Conservation (phyloP, 805 yeast genomes). For the Saturnispora hagleri region DNA sequence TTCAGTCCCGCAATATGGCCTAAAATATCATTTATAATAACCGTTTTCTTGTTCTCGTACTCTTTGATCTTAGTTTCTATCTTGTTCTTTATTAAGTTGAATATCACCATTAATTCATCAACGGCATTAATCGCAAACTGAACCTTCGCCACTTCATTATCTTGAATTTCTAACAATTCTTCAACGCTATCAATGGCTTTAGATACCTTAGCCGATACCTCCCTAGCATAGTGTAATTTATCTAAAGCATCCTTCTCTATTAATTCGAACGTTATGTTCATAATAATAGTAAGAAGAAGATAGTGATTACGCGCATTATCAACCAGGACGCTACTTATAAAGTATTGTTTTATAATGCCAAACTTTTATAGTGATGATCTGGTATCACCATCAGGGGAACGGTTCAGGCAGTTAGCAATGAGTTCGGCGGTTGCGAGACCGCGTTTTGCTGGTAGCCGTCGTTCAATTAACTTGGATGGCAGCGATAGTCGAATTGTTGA, state of each 20-base stretch:
- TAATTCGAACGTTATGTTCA: constrained; percentile 26
- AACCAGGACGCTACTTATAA: not conserved
- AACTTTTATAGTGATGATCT: not conserved
- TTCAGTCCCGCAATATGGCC: constrained; percentile 29
- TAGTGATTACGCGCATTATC: not conserved
- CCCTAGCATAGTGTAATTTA: constrained; percentile 40
- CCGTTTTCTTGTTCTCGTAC: constrained; percentile 19
- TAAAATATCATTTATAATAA: constrained; percentile 17
- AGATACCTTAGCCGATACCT: constrained; percentile 44
- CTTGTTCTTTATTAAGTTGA: constrained; percentile 28
- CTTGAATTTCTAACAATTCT: constrained; percentile 31
- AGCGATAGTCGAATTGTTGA: not conserved
- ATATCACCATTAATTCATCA: constrained; percentile 37
- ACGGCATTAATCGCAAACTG: constrained; percentile 38
- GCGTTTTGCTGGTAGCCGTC: not conserved
- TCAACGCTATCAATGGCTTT: constrained; percentile 29
- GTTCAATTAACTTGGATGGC: not conserved
- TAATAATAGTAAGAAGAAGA: not conserved
- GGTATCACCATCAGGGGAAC: not conserved
- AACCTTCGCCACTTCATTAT: constrained; percentile 34
- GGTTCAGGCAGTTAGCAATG: not conserved
- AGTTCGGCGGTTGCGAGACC: not conserved
- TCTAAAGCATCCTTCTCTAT: constrained; percentile 33
- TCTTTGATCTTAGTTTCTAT: constrained; percentile 22
- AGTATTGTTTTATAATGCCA: not conserved